Evolutionary conservation across 495 filamentous ascomycete species (phyloP).

Genomic region (Aspergillus ellipticus): DNA sequence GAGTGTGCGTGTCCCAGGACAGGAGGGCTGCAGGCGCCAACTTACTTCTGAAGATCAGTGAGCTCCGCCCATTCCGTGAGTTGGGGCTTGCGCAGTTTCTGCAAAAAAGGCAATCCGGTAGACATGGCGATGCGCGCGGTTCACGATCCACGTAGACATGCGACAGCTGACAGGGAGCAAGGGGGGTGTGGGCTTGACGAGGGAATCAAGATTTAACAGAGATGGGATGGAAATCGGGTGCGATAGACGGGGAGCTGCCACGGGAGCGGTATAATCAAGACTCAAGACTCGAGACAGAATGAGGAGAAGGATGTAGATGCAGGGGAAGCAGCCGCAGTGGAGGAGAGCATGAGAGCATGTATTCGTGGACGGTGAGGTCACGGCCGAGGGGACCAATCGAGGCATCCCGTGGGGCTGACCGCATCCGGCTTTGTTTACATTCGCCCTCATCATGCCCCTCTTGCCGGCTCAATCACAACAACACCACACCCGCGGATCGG

Average conservation of each 20-base stretch:
- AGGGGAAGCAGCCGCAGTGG: neutral
- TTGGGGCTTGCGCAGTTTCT: conserved; percentile 79
- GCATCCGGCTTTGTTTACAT: conserved; percentile 25
- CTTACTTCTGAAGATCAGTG: conserved; percentile 70
- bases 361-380: neutral
- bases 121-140: conserved; percentile 46
- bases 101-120: conserved; percentile 63
- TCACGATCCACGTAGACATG: conserved; percentile 40
- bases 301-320: neutral
- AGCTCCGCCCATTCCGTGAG: conserved; percentile 70
- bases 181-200: conserved; percentile 10
- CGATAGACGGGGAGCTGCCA: conserved; percentile 1
- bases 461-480: neutral
- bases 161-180: conserved; percentile 37
- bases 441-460: conserved; percentile 4
- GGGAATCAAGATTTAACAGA: neutral
- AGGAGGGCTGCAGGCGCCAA: conserved; percentile 27
- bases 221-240: conserved; percentile 5
- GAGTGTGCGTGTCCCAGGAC: neutral
- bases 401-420: conserved; percentile 13
- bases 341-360: neutral
- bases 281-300: too few relatives aligned
- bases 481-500: too few relatives aligned
- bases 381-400: conserved; percentile 7
- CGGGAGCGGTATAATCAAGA: too few relatives aligned